phyloP scores from a whole-genome alignment of 192 early-diverging fungal genomes.

The Entomortierella chlamydospora region DNA sequence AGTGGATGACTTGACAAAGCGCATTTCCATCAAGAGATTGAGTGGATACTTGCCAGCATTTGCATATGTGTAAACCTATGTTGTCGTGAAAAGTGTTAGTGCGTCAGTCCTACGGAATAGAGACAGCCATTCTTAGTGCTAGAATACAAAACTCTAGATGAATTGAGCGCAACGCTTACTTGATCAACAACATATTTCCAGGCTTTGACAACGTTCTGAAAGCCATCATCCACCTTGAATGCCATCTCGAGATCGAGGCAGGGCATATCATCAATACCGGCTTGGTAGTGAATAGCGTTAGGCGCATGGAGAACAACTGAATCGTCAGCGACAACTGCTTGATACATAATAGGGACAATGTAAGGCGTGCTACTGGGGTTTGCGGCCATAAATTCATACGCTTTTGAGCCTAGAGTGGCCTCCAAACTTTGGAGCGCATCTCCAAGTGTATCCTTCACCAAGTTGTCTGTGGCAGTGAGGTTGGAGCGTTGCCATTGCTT shows the following conservation, averaged over 20 bases:
- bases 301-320: slow-evolving; percentile 22
- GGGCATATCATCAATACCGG: slow-evolving; percentile 24
- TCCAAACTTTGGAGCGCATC: slow-evolving; percentile 1
- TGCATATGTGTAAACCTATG: slow-evolving; percentile 43
- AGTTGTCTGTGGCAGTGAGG: neutral
- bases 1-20: slow-evolving; percentile 42
- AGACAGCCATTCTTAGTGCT: no score
- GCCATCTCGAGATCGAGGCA: slow-evolving; percentile 36
- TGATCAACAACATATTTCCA: slow-evolving; percentile 13
- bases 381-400: slow-evolving; percentile 25
- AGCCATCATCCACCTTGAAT: slow-evolving; percentile 40
- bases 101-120: no score
- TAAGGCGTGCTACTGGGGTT: slow-evolving; percentile 28
- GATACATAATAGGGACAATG: slow-evolving; percentile 7
- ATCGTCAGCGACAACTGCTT: neutral
- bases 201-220: slow-evolving; percentile 42
- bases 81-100: neutral
- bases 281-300: slow-evolving; percentile 51
- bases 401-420: slow-evolving; percentile 10
- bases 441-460: neutral
- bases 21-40: slow-evolving; percentile 28
- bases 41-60: neutral
- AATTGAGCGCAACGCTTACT: neutral
- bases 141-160: no score
- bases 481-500: slow-evolving; percentile 47